These are phyloP conservation scores for Murraya paniculata DNA, from an alignment of 345 rosid genomes.

Conservation along the genomic window DNA sequence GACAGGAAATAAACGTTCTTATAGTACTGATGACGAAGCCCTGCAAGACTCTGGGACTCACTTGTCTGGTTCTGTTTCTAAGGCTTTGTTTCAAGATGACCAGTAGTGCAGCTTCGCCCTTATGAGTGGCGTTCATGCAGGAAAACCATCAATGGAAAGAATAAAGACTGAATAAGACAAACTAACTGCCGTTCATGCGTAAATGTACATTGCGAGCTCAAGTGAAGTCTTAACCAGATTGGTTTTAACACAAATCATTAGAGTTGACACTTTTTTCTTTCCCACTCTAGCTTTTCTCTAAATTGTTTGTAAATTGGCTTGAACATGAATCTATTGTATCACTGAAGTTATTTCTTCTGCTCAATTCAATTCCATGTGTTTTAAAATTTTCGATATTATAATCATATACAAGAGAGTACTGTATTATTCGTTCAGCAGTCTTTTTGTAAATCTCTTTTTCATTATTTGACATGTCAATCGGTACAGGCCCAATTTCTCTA, in stretches of 20 bases:
- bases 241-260: not conserved
- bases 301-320: constrained; percentile 7
- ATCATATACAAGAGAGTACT: not conserved
- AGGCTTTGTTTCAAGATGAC: constrained; percentile 71
- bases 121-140: not conserved
- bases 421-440: not conserved
- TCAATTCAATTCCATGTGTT: constrained; percentile 4
- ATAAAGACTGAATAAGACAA: not conserved
- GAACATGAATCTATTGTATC: not conserved
- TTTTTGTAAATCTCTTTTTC: not conserved
- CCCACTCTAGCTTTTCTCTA: not conserved
- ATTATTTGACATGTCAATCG: too few species aligned
- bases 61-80: constrained; percentile 51
- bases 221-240: not conserved
- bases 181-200: not conserved
- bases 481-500: too few species aligned
- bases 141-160: not conserved
- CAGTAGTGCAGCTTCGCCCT: not conserved
- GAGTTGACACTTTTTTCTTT: not conserved
- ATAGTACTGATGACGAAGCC: constrained; percentile 27
- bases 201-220: not conserved
- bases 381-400: not conserved
- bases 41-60: constrained; percentile 22
- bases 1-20: constrained; percentile 41
- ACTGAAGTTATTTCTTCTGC: not conserved